Evolutionary conservation across 2,329 filamentous ascomycete genomes (phyloP), one percentile per base, ranked within the genome.

Genomic region (Zasmidium angulare): DNA sequence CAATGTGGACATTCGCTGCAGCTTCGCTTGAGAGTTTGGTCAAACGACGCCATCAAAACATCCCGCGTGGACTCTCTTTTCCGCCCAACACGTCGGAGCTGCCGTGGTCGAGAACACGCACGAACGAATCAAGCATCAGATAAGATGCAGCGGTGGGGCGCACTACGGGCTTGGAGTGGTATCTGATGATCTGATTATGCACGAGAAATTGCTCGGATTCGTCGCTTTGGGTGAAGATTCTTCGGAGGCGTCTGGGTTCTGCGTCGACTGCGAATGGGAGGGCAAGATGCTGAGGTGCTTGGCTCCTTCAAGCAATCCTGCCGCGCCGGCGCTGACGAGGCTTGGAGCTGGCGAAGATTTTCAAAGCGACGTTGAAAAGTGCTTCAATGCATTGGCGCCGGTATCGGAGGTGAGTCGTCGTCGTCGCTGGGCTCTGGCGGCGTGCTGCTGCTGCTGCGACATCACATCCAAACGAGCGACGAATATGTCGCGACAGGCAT

Each of bases 171-270:
- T 3, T 9, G 36, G 36, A 10, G 36, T 7, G 36, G 3, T 36
- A 52, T 52, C 50, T 21, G 50, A 52, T 50, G 11, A 50, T 26
- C 48, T 29, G 36, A 17, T 21, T 52, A 29, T 29, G 50, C 50
- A 52, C 6, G 48, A 12, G 26, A 52, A 36, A 52, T 9, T 20
- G 24, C 26, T 40, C 26, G 4, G 20, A 26, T 22, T 29, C 49
- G 21, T 50, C 36, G 14, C 6, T 43, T 7, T 7, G n/a, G 19
- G 3, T 23, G 47, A 29, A 29, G 26, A 29, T 6, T 29, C 11
- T 12, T 2, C 17, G 47, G 36, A 14, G 36, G 36, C 36, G 36
- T 43, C 36, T 9, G 4, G 14, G 12, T 43, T 43, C 7, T 2
- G 21, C 19, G 47, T 36, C 29, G 29, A 36, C 29, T 23, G 24